A percentile compares a stretch with the other conserved stretches of the same genome.
Conservation (phyloP, 1,139 yeast species). For the Protomyces macrosporus region DNA sequence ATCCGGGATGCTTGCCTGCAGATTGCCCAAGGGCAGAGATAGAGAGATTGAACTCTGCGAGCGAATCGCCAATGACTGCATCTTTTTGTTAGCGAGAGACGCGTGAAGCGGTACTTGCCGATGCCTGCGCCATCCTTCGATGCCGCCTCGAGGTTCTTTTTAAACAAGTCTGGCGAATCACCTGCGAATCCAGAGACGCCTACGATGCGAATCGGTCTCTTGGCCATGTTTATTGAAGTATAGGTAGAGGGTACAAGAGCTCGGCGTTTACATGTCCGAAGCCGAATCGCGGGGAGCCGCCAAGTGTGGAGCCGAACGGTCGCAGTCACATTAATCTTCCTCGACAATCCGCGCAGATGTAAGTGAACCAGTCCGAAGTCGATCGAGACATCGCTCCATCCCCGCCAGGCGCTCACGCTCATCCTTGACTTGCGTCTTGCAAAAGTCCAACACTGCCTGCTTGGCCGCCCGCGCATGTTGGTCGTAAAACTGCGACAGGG, state of each 20-base stretch:
- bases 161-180: conserved; percentile 27
- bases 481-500: conserved; percentile 9
- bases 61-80: conserved; percentile 33
- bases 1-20: conserved; percentile 32
- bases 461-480: conserved; percentile 6
- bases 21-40: conserved; percentile 31
- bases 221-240: neutral
- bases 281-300: too few species aligned
- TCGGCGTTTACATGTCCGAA: too few species aligned
- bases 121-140: conserved; percentile 32
- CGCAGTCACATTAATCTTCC: too few species aligned
- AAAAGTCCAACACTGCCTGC: neutral
- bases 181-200: conserved; percentile 30
- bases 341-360: too few species aligned
- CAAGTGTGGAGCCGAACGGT: too few species aligned
- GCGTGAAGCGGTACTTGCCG: neutral
- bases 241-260: too few species aligned
- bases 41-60: conserved; percentile 34
- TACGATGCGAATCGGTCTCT: conserved; percentile 26
- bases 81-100: neutral
- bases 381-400: conserved; percentile 1
- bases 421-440: conserved; percentile 6
- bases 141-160: conserved; percentile 27
- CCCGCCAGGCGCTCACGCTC: conserved; percentile 8
- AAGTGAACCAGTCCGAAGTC: neutral